phyloP scores from a whole-genome alignment of 768 basidiomycete genomes.

The Russula griseocarnosa region DNA sequence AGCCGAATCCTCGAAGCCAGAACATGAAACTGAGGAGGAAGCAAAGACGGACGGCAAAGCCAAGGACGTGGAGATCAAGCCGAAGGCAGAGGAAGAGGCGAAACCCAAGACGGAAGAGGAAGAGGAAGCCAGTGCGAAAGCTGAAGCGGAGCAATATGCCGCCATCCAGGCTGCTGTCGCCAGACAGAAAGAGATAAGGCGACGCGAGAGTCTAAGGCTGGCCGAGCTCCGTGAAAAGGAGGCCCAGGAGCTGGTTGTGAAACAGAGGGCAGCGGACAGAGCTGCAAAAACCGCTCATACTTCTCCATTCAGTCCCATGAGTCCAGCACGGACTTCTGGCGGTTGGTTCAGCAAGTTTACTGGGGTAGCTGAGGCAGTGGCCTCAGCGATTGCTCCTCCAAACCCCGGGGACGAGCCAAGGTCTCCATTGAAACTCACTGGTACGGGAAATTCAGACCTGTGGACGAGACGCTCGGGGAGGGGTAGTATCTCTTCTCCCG shows the following conservation, averaged over 20 bases:
- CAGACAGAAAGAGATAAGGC: background rate
- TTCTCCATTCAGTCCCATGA: background rate
- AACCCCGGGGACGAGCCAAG: background rate
- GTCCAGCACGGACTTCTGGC: constrained; percentile 8
- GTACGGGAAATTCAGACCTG: background rate
- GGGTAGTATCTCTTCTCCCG: background rate
- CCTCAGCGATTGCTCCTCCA: constrained; percentile 6
- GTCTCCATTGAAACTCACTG: background rate
- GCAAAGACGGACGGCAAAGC: background rate
- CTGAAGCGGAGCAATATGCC: background rate
- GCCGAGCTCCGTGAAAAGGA: background rate
- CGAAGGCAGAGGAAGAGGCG: background rate
- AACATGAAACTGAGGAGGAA: background rate
- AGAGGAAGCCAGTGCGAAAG: background rate
- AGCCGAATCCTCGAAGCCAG: background rate
- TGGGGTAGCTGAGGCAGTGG: background rate
- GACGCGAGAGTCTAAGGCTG: background rate
- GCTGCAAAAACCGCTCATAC: background rate
- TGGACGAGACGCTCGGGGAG: background rate
- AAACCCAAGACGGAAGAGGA: background rate
- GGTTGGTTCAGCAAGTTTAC: background rate
- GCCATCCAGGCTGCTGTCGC: background rate
- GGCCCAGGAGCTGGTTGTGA: background rate
- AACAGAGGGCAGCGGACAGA: constrained; percentile 8
- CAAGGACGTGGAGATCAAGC: background rate